Conservation (phyloP, 2,329 filamentous ascomycete genomes). For the Claviceps arundinis region DNA sequence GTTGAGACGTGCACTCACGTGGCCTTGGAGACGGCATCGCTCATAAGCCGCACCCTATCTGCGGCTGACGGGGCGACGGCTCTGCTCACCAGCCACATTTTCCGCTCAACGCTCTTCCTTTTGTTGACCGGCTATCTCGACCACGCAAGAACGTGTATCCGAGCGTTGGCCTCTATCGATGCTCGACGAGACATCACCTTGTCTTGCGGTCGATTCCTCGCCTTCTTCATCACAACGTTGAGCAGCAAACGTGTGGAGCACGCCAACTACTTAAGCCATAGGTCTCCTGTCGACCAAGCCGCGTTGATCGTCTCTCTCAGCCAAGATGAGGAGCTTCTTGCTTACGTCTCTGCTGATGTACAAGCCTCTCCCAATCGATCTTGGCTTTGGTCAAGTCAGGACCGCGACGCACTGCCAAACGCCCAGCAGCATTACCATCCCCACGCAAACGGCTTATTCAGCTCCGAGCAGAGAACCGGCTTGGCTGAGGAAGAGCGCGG, state of each 20-base stretch:
- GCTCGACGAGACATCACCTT: constrained; percentile 58
- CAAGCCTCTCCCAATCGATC: constrained; percentile 65
- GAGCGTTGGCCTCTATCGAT: constrained; percentile 57
- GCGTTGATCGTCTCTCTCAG: constrained; percentile 20
- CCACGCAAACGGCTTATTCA: constrained; percentile 27
- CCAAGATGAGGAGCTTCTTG: constrained; percentile 75
- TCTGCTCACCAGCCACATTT: constrained; percentile 70
- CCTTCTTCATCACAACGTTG: constrained; percentile 65
- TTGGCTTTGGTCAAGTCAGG: constrained; percentile 69
- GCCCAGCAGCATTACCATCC: constrained; percentile 10
- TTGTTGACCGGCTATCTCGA: constrained; percentile 62
- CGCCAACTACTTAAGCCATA: constrained; percentile 23
- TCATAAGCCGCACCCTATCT: constrained; percentile 54
- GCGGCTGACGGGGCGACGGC: constrained; percentile 57
- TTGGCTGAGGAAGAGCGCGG: constrained; percentile 43
- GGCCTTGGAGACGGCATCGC: constrained; percentile 63
- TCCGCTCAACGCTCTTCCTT: constrained; percentile 73
- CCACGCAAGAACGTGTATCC: constrained; percentile 58
- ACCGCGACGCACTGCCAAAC: constrained; percentile 26
- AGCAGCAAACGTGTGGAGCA: constrained; percentile 39
- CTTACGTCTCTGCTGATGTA: constrained; percentile 74
- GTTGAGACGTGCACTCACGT: constrained; percentile 64
- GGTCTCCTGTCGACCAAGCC: constrained; percentile 18
- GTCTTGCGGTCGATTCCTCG: constrained; percentile 67
- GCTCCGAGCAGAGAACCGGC: constrained; percentile 34